Conservation (phyloP, 2,329 filamentous ascomycete species). For the Alternaria viburni region DNA sequence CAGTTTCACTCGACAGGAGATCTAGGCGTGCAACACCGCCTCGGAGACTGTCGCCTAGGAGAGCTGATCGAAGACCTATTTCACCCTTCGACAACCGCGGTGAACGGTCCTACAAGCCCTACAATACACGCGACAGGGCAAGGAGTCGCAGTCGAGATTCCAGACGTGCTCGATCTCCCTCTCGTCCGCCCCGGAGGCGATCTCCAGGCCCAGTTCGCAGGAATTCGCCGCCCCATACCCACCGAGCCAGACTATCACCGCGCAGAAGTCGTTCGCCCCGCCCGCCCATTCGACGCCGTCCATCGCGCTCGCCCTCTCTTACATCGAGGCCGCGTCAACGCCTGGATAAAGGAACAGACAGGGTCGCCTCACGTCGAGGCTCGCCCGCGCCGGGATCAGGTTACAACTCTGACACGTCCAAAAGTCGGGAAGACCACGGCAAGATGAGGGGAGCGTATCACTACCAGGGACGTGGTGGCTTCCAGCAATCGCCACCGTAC, state of each 20-base stretch:
- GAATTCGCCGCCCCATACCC: conserved; percentile 29
- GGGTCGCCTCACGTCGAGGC: conserved; percentile 27
- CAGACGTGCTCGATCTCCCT: conserved; percentile 40
- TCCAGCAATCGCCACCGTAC: conserved; percentile 66
- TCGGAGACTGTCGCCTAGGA: conserved; percentile 37
- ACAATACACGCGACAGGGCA: conserved; percentile 23
- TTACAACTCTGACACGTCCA: conserved; percentile 40
- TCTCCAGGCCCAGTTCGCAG: conserved; percentile 35
- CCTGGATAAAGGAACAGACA: conserved; percentile 28
- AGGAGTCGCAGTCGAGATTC: conserved; percentile 36
- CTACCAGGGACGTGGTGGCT: conserved; percentile 50
- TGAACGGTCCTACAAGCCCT: conserved; percentile 26
- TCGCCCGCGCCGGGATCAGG: conserved; percentile 39
- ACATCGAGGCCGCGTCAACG: conserved; percentile 19
- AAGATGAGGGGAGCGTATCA: conserved; percentile 48
- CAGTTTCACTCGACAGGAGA: conserved; percentile 38
- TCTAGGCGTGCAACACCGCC: conserved; percentile 38
- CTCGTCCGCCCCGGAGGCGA: conserved; percentile 37
- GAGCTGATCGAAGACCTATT: conserved; percentile 30
- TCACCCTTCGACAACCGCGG: conserved; percentile 32
- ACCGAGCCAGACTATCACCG: conserved; percentile 24
- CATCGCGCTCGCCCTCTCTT: conserved; percentile 38
- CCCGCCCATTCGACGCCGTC: conserved; percentile 29
- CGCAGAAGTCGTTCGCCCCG: conserved; percentile 35
- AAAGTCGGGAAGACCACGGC: conserved; percentile 30